These are phyloP conservation scores for Delphinella strobiligena DNA, from an alignment of 2,329 filamentous ascomycete genomes.

Conservation along the genomic window DNA sequence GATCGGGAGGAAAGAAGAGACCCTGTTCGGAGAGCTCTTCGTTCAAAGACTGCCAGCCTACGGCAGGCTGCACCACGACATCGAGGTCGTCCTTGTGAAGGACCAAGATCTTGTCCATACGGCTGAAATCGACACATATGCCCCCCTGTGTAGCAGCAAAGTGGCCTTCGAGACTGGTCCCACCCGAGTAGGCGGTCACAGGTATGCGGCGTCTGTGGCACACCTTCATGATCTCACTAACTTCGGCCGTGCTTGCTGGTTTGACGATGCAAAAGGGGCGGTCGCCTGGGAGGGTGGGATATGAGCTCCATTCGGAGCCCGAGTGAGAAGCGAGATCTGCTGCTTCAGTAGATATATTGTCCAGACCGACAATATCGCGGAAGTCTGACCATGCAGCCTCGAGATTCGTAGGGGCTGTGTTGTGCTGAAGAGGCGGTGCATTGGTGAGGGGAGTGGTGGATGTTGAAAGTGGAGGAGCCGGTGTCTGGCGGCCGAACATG, in stretches of 20 bases:
- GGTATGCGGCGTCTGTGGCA: slow-evolving; percentile 73
- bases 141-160: slow-evolving; percentile 73
- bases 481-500: slow-evolving; percentile 40
- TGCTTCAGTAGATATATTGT: slow-evolving; percentile 48
- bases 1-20: slow-evolving; percentile 86
- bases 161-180: slow-evolving; percentile 82
- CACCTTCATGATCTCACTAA: slow-evolving; percentile 77
- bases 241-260: slow-evolving; percentile 67
- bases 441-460: slow-evolving; percentile 46
- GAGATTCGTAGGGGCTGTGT: slow-evolving; percentile 44
- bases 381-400: slow-evolving; percentile 55
- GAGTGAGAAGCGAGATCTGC: slow-evolving; percentile 45
- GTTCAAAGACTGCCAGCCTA: slow-evolving; percentile 80
- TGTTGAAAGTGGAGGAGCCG: slow-evolving; percentile 31
- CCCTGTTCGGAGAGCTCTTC: slow-evolving; percentile 59
- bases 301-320: slow-evolving; percentile 53
- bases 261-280: slow-evolving; percentile 55
- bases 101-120: slow-evolving; percentile 70
- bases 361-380: slow-evolving; percentile 47
- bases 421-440: slow-evolving; percentile 38
- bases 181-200: slow-evolving; percentile 76
- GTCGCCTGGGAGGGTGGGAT: slow-evolving; percentile 29
- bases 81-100: slow-evolving; percentile 60
- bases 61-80: slow-evolving; percentile 49
- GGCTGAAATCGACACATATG: slow-evolving; percentile 72